These are phyloP conservation scores for Penicillium mononematosum DNA, from an alignment of 495 filamentous ascomycete species.

Conservation along the genomic window DNA sequence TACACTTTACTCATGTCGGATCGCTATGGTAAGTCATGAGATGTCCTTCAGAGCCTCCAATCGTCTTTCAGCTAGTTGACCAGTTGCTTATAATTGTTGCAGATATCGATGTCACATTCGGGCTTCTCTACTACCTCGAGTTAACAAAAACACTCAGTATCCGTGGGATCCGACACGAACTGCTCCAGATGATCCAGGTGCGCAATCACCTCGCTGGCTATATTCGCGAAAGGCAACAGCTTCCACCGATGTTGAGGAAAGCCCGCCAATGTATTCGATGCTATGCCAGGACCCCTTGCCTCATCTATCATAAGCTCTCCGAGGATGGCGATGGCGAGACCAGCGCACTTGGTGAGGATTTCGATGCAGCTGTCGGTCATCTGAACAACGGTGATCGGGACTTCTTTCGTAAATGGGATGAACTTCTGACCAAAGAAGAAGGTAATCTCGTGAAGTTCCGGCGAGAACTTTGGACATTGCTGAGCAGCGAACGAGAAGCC, in stretches of 20 bases:
- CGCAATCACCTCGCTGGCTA: slow-evolving; percentile 87
- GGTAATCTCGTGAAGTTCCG: slow-evolving; percentile 78
- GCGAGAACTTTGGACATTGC: slow-evolving; percentile 91
- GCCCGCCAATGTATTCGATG: slow-evolving; percentile 75
- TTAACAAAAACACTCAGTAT: slow-evolving; percentile 81
- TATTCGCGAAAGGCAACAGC: slow-evolving; percentile 71
- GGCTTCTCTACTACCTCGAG: slow-evolving; percentile 93
- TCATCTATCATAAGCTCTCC: slow-evolving; percentile 89
- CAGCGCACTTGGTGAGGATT: slow-evolving; percentile 71
- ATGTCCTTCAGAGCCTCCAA: not conserved
- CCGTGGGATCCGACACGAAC: slow-evolving; percentile 76
- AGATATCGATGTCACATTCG: slow-evolving; percentile 85
- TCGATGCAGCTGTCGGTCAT: slow-evolving; percentile 71
- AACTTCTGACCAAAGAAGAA: slow-evolving; percentile 90
- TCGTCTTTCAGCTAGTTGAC: not conserved
- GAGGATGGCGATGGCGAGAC: slow-evolving; percentile 81
- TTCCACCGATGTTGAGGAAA: slow-evolving; percentile 83
- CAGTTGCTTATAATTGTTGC: slow-evolving; percentile 15
- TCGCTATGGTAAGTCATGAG: slow-evolving; percentile 66
- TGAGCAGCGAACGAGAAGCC: slow-evolving; percentile 83
- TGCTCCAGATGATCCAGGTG: slow-evolving; percentile 93
- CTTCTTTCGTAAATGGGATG: slow-evolving; percentile 94
- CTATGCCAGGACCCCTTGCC: slow-evolving; percentile 84
- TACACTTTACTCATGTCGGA: slow-evolving; percentile 93
- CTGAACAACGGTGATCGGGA: slow-evolving; percentile 68